These are phyloP conservation scores for Fomes fomentarius DNA, from an alignment of 1,284 basidiomycete species.

Conservation along the genomic window DNA sequence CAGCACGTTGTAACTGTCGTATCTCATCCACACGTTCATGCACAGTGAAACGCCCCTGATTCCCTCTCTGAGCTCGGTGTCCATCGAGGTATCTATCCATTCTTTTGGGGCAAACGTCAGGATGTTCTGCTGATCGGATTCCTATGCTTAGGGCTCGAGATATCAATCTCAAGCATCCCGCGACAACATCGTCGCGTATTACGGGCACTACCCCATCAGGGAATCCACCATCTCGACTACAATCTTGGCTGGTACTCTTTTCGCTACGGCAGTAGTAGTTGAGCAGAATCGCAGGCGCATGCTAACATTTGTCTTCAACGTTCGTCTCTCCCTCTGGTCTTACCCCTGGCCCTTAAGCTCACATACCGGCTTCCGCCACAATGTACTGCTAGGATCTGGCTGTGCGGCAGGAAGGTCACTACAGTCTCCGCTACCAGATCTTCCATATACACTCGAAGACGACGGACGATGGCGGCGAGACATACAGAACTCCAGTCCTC, in stretches of 20 bases:
- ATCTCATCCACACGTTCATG: too few relatives aligned
- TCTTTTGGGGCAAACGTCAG: too few relatives aligned
- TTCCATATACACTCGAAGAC: slow-evolving; percentile 29
- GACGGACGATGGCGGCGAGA: slow-evolving; percentile 33
- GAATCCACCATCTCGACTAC: slow-evolving; percentile 58
- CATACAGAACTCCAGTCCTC: slow-evolving; percentile 45
- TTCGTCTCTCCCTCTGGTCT: slow-evolving; percentile 35
- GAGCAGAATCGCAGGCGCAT: slow-evolving; percentile 61
- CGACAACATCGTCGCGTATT: slow-evolving; percentile 43
- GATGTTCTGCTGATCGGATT: background rate
- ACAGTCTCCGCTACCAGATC: slow-evolving; percentile 31
- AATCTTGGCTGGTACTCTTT: slow-evolving; percentile 63
- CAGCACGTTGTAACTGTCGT: too few relatives aligned
- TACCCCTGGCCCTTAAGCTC: background rate
- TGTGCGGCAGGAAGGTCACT: slow-evolving; percentile 32
- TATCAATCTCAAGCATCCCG: slow-evolving; percentile 1
- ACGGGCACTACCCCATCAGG: slow-evolving; percentile 42
- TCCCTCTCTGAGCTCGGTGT: too few relatives aligned
- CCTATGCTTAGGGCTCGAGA: background rate
- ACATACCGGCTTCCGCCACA: background rate
- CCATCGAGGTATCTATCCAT: too few relatives aligned
- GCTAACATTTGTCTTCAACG: slow-evolving; percentile 72
- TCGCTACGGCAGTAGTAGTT: slow-evolving; percentile 61
- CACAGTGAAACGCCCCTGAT: too few relatives aligned
- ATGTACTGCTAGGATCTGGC: slow-evolving; percentile 30